Percentiles rank a stretch among this genome's conserved stretches.
Evolutionary conservation across 2,329 filamentous ascomycete species (phyloP).

Genomic region (Basipetospora chlamydospora): DNA sequence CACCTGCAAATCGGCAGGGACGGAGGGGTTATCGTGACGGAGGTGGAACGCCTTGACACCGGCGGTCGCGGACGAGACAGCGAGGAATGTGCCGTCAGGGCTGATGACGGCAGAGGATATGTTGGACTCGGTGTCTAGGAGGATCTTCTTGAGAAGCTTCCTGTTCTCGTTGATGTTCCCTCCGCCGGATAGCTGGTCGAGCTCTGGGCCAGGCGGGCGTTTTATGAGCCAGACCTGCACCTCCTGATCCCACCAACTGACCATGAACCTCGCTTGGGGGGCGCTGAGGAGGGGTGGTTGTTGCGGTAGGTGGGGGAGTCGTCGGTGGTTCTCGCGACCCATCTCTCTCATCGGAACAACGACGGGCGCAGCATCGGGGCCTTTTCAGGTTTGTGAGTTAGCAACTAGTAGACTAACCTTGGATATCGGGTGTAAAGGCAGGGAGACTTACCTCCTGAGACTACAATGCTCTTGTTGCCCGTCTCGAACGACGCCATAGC

Average conservation of each 20-base stretch:
- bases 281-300: conserved; percentile 59
- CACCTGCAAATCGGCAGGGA: conserved; percentile 50
- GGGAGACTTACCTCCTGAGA: conserved; percentile 75
- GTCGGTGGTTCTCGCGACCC: conserved; percentile 71
- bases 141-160: conserved; percentile 54
- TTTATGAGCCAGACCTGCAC: conserved; percentile 60
- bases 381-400: conserved; percentile 32
- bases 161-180: conserved; percentile 32
- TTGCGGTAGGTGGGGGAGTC: conserved; percentile 74
- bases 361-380: conserved; percentile 72
- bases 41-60: conserved; percentile 62
- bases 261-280: conserved; percentile 55
- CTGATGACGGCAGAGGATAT: conserved; percentile 65
- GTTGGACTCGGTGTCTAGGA: conserved; percentile 62
- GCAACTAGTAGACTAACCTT: conserved; percentile 9
- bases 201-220: too few relatives aligned
- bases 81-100: conserved; percentile 54
- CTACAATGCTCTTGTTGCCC: conserved; percentile 67
- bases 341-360: conserved; percentile 59
- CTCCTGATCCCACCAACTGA: conserved; percentile 87
- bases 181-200: too few relatives aligned
- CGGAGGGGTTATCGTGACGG: conserved; percentile 20
- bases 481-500: conserved; percentile 83
- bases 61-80: conserved; percentile 54
- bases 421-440: too few relatives aligned